Conservation (phyloP, 148 eudicot species). For the Rhododendron mucronatum region DNA sequence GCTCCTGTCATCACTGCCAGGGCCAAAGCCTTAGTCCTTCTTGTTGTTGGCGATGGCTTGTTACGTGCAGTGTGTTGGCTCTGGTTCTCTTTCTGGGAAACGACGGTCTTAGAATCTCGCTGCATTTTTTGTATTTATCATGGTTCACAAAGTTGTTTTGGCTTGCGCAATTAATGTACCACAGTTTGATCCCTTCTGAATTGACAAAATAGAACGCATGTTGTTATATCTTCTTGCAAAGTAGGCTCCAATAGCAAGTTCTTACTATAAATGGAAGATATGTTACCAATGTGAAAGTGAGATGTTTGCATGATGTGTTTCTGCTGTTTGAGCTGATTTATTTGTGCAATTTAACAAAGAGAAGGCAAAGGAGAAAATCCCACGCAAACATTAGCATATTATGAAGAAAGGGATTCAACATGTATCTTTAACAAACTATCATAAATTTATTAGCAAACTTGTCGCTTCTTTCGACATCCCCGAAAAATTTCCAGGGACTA, state of each 20-base stretch:
- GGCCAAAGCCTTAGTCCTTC: no score
- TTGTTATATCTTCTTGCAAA: background rate
- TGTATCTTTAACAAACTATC: background rate
- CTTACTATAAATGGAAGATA: background rate
- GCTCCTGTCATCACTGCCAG: background rate
- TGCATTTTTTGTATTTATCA: background rate
- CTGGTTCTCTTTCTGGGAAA: no score
- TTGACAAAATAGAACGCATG: background rate
- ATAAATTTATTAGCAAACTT: background rate
- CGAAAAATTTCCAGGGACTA: background rate
- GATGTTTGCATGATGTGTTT: background rate
- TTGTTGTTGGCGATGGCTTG: no score
- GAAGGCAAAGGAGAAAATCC: slow-evolving; percentile 5
- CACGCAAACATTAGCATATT: background rate
- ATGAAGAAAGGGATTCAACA: background rate
- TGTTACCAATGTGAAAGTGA: background rate
- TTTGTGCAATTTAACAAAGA: background rate
- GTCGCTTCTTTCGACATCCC: background rate
- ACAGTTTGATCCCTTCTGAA: background rate
- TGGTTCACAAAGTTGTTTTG: background rate
- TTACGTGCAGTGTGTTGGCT: no score
- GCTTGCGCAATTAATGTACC: background rate
- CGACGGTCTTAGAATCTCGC: no score
- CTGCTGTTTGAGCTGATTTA: background rate
- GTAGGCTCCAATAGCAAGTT: background rate